Evolutionary conservation across 495 filamentous ascomycete genomes (phyloP), one percentile per base, ranked within the genome.

Genomic region (Saxispiralis lemnorum): DNA sequence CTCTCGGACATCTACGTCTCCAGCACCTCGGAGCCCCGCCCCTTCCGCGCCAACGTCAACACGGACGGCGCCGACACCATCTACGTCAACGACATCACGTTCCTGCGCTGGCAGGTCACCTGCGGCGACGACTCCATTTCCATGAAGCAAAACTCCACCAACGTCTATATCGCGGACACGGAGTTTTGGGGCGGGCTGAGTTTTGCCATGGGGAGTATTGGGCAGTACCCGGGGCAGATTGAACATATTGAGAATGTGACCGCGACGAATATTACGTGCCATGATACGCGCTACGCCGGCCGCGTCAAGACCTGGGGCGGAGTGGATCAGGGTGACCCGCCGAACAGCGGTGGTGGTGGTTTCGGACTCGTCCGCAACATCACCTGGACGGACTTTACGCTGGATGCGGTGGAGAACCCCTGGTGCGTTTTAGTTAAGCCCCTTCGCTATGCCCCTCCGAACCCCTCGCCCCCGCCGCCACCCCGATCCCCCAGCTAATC

Each of bases 261-360:
- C 0, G 62, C 57, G 5, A 44, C 46, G 1, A 59, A 63, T 40
- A 54, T 64, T n/a, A 43, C 49, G 24, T 28, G 24, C 24, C 24
- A 60, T 12, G 60, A 65, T 24, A 66, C 59, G 7, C 41, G 60
- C 7, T 59, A 69, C 40, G 62, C 63, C 64, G 38, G 14, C 35
- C 49, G 34, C 39, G 24, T 53, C 31, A 48, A 34, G 42, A 53
- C 42, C 18, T 55, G n/a, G 28, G 67, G 64, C 0, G 62, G 50
- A 16, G 59, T 64, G n/a, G 58, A 60, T 39, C 53, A 54, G 17
- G 63, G 66, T 7, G 64, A 66, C 47, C 64, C 64, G 14, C 66
- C 66, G 0, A 67, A 68, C 44, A 64, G 66, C n/a, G 66, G 66
- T 0, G 65, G 66, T 15, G 64, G 63, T 1, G 66, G 66, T n/a